Evolutionary conservation across 805 yeast species (phyloP), one percentile per base, ranked within the genome.

Genomic region (Kodamaea sagamina): DNA sequence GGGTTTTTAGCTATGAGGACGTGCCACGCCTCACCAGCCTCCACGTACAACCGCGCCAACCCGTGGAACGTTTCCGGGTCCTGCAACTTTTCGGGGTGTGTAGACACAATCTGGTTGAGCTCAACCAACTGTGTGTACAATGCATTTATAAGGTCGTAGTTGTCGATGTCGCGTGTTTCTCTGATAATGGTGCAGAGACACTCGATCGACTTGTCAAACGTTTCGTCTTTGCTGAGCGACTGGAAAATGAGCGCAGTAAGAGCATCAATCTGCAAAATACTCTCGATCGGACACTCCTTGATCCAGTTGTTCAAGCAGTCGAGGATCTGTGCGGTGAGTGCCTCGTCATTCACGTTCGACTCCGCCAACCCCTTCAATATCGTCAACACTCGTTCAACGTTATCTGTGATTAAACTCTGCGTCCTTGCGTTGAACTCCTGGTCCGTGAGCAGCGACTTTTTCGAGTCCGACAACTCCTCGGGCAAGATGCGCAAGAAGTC

Each of bases 11-110:
- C 89, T 39, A 93, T 81, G 25, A 86, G 71, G 25, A 86, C 86
- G 63, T 89, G 93, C 99, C 99, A 93, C 1, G 95, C 78, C 65
- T 89, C 97, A 44, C 96, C 96, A 1, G 97, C 95, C 53, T 89
- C 95, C 5, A 89, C 86, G 60, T 86, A 87, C 32, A 93, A 61
- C 55, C 93, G 75, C 0, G 95, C 79, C 41, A 86, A 67, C 10
- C 86, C 81, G 44, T 82, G 83, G 55, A 86, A 76, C 28, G 75
- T 72, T 26, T 85, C 93, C 1, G 78, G 72, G 52, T 84, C 92
- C 44, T 78, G 81, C 41, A 67, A 62, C 41, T 74, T 75, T 13
- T 69, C 63, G 8, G 62, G 61, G 28, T 52, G 44, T 16, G 28
- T 36, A 6, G 59, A 34, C 21, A 43, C 51, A 46, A 84, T 56